Evolutionary conservation across 2,329 filamentous ascomycete species (phyloP).

Genomic region (Thielaviopsis musarum): DNA sequence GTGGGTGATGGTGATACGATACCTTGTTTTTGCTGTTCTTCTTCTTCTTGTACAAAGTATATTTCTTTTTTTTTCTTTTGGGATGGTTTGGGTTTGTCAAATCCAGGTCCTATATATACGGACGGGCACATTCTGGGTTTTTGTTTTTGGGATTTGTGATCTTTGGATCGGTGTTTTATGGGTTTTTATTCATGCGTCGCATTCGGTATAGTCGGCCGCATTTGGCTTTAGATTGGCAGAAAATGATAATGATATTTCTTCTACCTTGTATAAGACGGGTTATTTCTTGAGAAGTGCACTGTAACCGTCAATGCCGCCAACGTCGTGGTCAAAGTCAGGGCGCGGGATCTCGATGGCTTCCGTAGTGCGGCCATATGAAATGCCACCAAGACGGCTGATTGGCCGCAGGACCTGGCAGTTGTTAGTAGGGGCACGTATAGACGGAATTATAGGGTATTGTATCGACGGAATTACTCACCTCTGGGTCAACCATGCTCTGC

Average conservation of each 20-base stretch:
- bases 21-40: neutral
- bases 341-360: constrained; percentile 57
- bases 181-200: too few relatives aligned
- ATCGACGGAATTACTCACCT: constrained; percentile 24
- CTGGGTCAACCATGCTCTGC: constrained; percentile 54
- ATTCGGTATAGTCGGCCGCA: neutral
- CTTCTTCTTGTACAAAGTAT: neutral
- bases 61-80: neutral
- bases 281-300: constrained; percentile 28
- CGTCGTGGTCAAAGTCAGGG: constrained; percentile 37
- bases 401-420: constrained; percentile 47
- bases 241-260: neutral
- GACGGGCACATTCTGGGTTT: neutral
- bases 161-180: constrained; percentile 1
- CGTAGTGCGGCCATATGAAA: constrained; percentile 58
- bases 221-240: neutral
- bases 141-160: neutral
- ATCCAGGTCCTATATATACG: neutral
- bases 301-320: constrained; percentile 35
- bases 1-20: neutral
- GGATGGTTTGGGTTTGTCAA: neutral
- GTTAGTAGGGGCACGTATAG: neutral
- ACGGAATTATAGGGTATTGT: neutral
- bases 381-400: constrained; percentile 65
- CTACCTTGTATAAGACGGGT: neutral